Evolutionary conservation across 176 grass and related monocot genomes (phyloP).

Genomic region (Triticum urartu): DNA sequence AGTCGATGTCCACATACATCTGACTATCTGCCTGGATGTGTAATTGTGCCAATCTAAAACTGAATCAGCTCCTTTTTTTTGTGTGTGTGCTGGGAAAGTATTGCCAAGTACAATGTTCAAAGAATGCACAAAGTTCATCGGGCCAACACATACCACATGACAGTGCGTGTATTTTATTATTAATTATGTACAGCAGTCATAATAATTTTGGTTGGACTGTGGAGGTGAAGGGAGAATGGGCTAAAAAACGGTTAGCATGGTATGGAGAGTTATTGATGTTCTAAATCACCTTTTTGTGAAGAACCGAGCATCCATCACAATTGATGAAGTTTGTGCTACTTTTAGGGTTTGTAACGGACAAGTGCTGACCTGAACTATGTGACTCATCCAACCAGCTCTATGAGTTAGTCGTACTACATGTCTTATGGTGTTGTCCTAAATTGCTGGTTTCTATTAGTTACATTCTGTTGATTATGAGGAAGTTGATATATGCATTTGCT

Average conservation of each 20-base stretch:
- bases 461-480: slow-evolving; percentile 6
- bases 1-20: neutral
- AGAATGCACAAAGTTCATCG: neutral
- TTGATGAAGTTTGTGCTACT: neutral
- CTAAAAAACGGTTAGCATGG: neutral
- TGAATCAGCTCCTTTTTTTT: neutral
- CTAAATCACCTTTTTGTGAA: neutral
- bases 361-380: slow-evolving; percentile 3
- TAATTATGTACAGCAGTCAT: neutral
- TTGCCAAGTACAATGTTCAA: neutral
- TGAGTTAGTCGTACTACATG: neutral
- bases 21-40: neutral
- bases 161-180: no score
- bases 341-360: neutral
- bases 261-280: neutral
- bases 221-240: neutral
- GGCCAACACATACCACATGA: neutral
- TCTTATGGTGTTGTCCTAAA: neutral
- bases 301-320: neutral
- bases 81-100: neutral
- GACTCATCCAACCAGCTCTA: slow-evolving; percentile 9
- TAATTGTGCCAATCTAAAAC: neutral
- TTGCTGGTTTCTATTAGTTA: slow-evolving; percentile 4
- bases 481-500: neutral
- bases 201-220: neutral